Conservation (phyloP, 768 basidiomycete species). For the Boletellus ananas region DNA sequence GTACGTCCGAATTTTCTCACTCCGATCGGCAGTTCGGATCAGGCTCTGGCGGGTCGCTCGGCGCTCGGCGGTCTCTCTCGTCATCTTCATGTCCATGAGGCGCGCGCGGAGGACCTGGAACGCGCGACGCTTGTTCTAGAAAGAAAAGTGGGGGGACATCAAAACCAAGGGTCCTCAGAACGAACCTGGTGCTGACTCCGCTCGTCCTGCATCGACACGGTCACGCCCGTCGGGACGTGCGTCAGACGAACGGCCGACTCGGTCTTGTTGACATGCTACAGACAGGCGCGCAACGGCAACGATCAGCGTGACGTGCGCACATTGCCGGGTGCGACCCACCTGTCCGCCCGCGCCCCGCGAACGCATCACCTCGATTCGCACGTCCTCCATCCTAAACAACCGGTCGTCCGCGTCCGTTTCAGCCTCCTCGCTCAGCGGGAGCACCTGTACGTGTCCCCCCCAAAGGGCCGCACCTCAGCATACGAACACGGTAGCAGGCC, state of each 20-base stretch:
- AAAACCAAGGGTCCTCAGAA: background rate
- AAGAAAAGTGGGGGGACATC: background rate
- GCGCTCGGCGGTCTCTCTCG: conserved; percentile 62
- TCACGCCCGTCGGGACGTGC: conserved; percentile 88
- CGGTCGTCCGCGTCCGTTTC: conserved; percentile 52
- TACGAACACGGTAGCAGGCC: too few species aligned
- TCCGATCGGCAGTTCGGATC: conserved; percentile 78
- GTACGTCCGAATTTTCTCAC: conserved; percentile 95
- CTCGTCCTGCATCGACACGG: conserved; percentile 98
- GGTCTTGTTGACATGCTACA: conserved; percentile 96
- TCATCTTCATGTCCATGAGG: conserved; percentile 76
- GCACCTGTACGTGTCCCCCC: conserved; percentile 45
- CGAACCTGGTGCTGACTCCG: conserved; percentile 89
- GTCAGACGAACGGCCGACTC: conserved; percentile 96
- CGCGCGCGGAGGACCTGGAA: conserved; percentile 87
- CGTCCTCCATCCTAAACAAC: conserved; percentile 79
- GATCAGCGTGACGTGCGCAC: background rate
- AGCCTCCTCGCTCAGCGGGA: conserved; percentile 72
- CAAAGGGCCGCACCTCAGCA: too few species aligned
- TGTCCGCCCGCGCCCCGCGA: conserved; percentile 96
- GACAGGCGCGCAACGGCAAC: background rate
- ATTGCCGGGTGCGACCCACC: conserved; percentile 37
- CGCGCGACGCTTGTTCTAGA: conserved; percentile 86
- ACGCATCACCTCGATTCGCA: conserved; percentile 92
- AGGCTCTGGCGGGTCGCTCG: conserved; percentile 69